These are phyloP conservation scores for Aspergillus nanangensis DNA, from an alignment of 495 filamentous ascomycete species.

Conservation along the genomic window DNA sequence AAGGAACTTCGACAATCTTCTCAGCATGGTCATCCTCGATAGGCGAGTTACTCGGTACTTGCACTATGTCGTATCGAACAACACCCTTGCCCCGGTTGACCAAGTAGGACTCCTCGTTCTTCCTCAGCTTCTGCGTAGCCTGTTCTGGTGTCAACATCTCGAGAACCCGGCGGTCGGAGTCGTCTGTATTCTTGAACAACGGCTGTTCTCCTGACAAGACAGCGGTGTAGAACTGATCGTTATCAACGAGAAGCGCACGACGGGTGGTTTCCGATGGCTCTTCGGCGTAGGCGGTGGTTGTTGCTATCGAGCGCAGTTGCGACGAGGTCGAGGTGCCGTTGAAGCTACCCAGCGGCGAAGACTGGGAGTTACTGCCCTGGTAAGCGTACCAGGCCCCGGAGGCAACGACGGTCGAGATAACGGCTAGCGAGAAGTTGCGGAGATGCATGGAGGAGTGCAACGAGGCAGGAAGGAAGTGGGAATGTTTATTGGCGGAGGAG, in stretches of 20 bases:
- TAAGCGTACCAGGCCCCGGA: conserved; percentile 65
- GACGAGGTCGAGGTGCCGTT: conserved; percentile 21
- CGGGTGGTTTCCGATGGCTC: conserved; percentile 27
- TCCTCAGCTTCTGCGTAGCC: conserved; percentile 81
- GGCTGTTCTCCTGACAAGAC: conserved; percentile 77
- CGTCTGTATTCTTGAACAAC: conserved; percentile 79
- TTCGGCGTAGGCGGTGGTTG: conserved; percentile 30
- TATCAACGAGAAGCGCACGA: conserved; percentile 64
- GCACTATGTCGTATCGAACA: conserved; percentile 91
- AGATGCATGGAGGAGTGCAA: conserved; percentile 59
- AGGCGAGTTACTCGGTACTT: conserved; percentile 92
- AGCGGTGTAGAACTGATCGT: conserved; percentile 79
- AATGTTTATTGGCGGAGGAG: conserved; percentile 36
- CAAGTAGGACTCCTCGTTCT: conserved; percentile 85
- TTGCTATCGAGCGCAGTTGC: conserved; percentile 23
- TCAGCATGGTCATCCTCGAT: conserved; percentile 98
- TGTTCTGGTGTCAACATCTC: conserved; percentile 97
- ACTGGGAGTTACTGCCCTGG: conserved; percentile 33
- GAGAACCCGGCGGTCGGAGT: conserved; percentile 72
- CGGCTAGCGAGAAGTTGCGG: conserved; percentile 56
- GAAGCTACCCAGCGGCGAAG: conserved; percentile 15
- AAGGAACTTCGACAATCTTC: conserved; percentile 88
- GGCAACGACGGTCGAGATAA: conserved; percentile 57
- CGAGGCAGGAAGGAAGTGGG: conserved; percentile 26
- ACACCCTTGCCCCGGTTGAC: conserved; percentile 90